Conservation (phyloP, 202 grass and related monocot species). For the Setaria italica region DNA sequence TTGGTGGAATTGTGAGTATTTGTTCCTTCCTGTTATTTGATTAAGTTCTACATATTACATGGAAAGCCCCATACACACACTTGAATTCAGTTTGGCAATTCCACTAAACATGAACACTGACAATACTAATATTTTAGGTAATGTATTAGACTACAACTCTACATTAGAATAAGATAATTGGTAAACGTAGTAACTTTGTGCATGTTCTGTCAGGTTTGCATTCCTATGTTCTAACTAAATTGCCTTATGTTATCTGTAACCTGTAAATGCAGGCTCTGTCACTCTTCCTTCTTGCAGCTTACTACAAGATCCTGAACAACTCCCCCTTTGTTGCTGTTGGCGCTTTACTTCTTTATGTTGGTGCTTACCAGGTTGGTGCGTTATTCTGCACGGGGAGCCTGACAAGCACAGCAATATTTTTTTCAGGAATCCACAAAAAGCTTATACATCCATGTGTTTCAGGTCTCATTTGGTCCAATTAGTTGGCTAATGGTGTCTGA, state of each 20-base stretch:
- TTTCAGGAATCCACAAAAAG: slow-evolving; percentile 6
- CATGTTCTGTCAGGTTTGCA: slow-evolving; percentile 19
- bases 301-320: slow-evolving; percentile 81
- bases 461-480: slow-evolving; percentile 97
- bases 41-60: slow-evolving; percentile 35
- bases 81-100: slow-evolving; percentile 23
- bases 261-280: slow-evolving; percentile 74
- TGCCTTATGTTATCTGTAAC: slow-evolving; percentile 19
- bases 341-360: slow-evolving; percentile 93
- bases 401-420: neutral
- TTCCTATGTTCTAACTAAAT: slow-evolving; percentile 39
- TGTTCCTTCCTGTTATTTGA: slow-evolving; percentile 7
- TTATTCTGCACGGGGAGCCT: slow-evolving; percentile 18
- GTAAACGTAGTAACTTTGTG: neutral
- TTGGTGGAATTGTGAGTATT: slow-evolving; percentile 85
- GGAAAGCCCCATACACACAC: neutral
- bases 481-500: slow-evolving; percentile 98
- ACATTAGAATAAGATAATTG: slow-evolving; percentile 6
- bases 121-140: neutral
- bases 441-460: slow-evolving; percentile 37
- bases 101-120: slow-evolving; percentile 10
- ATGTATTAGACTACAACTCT: neutral
- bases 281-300: slow-evolving; percentile 86
- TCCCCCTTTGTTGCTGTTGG: slow-evolving; percentile 83
- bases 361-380: slow-evolving; percentile 77